These are phyloP conservation scores for Kuraishia ogatae DNA, from an alignment of 805 yeast genomes.

Conservation along the genomic window DNA sequence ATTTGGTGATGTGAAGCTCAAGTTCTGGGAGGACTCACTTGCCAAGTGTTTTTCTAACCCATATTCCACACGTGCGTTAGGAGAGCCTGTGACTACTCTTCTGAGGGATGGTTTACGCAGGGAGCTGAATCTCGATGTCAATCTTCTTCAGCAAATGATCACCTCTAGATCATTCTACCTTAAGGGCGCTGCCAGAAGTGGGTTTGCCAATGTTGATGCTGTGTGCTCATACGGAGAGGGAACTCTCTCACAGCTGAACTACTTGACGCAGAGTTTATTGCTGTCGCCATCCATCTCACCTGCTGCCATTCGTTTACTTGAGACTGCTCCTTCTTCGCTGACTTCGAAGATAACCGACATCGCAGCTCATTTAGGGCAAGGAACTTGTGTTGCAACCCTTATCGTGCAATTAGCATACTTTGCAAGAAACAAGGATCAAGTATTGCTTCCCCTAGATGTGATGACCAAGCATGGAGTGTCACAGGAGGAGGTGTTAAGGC, in stretches of 20 bases:
- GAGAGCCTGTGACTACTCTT: constrained; percentile 60
- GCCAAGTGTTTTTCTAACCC: constrained; percentile 32
- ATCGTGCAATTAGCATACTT: constrained; percentile 53
- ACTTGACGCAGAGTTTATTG: constrained; percentile 50
- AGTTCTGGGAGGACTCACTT: constrained; percentile 66
- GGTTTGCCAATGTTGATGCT: constrained; percentile 34
- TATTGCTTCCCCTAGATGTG: constrained; percentile 55
- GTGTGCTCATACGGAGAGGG: constrained; percentile 79
- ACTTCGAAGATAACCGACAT: constrained; percentile 40
- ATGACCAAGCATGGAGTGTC: constrained; percentile 45
- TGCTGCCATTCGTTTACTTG: constrained; percentile 32
- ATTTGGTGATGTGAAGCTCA: constrained; percentile 47
- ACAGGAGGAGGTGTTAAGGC: constrained; percentile 53
- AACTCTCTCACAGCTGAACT: constrained; percentile 63
- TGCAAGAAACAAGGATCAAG: constrained; percentile 37
- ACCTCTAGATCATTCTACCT: constrained; percentile 49
- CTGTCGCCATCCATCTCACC: constrained; percentile 53
- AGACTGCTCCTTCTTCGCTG: constrained; percentile 25
- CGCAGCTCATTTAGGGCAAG: constrained; percentile 78
- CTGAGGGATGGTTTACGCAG: constrained; percentile 42
- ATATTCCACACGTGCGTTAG: constrained; percentile 26
- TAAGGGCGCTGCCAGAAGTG: constrained; percentile 34
- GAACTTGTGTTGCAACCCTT: constrained; percentile 60
- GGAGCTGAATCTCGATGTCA: constrained; percentile 41
- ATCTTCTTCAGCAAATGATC: constrained; percentile 50